These are phyloP conservation scores for Xylariaceae sp. DNA, from an alignment of 2,329 filamentous ascomycete species.

Conservation along the genomic window DNA sequence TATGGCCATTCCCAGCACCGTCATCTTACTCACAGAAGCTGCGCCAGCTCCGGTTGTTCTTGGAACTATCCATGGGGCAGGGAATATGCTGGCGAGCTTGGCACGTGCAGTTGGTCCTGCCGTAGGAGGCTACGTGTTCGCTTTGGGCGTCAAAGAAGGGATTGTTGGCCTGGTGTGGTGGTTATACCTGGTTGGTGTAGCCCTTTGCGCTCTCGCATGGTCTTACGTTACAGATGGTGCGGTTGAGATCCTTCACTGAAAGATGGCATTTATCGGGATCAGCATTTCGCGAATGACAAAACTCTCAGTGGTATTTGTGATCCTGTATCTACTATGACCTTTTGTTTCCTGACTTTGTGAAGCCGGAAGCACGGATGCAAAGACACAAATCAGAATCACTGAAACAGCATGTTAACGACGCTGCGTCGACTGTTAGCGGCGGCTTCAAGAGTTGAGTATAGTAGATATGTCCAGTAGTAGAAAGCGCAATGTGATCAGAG, in stretches of 20 bases:
- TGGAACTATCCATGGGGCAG: slow-evolving; percentile 38
- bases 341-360: no score
- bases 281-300: not conserved
- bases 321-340: no score
- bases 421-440: no score
- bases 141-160: slow-evolving; percentile 25
- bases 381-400: no score
- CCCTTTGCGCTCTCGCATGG: slow-evolving; percentile 28
- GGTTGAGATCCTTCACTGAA: not conserved
- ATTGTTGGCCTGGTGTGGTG: slow-evolving; percentile 32
- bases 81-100: slow-evolving; percentile 30
- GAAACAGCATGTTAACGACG: no score
- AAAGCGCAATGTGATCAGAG: no score
- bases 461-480: no score
- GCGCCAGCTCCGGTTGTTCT: slow-evolving; percentile 35
- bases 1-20: slow-evolving; percentile 45
- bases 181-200: slow-evolving; percentile 28
- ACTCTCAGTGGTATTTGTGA: no score
- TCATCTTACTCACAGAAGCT: slow-evolving; percentile 39
- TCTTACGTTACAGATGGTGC: slow-evolving; percentile 23
- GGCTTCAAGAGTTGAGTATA: no score
- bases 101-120: slow-evolving; percentile 27
- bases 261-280: not conserved
- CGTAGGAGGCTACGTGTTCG: slow-evolving; percentile 30
- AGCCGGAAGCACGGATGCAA: no score